A percentile compares a stretch with the other conserved stretches of the same genome.
Evolutionary conservation across 2,329 filamentous ascomycete genomes (phyloP).

Genomic region (Alternaria conjuncta): DNA sequence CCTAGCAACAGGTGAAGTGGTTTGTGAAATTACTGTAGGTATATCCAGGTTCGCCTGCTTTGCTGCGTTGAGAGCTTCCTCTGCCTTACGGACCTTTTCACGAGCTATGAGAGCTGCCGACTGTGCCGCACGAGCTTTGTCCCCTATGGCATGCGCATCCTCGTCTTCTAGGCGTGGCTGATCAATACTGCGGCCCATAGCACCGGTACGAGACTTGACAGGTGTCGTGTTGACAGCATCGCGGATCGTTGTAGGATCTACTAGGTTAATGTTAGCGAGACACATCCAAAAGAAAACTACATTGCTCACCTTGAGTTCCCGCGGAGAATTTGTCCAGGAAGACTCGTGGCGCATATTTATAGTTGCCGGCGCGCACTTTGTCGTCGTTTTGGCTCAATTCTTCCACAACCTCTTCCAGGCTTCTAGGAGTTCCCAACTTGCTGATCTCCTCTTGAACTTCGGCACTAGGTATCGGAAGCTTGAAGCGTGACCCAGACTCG

Average conservation of each 20-base stretch:
- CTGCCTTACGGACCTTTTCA: not conserved
- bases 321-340: slow-evolving; percentile 24
- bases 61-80: not conserved
- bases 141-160: not conserved
- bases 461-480: slow-evolving; percentile 20
- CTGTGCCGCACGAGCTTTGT: not conserved
- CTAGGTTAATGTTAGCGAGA: not conserved
- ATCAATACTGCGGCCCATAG: not conserved
- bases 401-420: slow-evolving; percentile 11
- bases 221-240: slow-evolving; percentile 18
- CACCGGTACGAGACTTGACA: not conserved
- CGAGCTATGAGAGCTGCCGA: not conserved
- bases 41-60: not conserved
- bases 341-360: slow-evolving; percentile 26
- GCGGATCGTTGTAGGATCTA: slow-evolving; percentile 4
- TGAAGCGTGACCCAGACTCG: slow-evolving; percentile 41
- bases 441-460: slow-evolving; percentile 5
- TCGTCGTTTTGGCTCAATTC: slow-evolving; percentile 15
- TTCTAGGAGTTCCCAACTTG: not conserved
- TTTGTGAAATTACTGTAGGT: not conserved
- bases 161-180: not conserved
- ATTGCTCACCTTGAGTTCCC: slow-evolving; percentile 4
- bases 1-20: slow-evolving; percentile 1
- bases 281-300: not conserved
- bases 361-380: not conserved